A percentile compares a stretch with the other conserved stretches of the same genome.
phyloP scores from a whole-genome alignment of 495 filamentous ascomycete species.

The Entonaema liquescens region DNA sequence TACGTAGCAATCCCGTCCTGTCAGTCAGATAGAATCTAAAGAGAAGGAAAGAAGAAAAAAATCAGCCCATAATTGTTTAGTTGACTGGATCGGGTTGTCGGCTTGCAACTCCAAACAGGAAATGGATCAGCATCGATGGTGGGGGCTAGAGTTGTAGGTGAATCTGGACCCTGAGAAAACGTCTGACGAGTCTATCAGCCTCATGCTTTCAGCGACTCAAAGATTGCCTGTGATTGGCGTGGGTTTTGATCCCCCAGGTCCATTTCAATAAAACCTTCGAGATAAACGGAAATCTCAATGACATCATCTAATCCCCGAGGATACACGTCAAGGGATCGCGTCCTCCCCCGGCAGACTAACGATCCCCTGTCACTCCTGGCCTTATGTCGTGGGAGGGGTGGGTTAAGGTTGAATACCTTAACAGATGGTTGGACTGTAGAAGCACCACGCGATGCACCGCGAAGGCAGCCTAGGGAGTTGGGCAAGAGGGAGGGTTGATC shows the following conservation, averaged over 20 bases:
- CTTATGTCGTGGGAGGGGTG: slow-evolving; percentile 21
- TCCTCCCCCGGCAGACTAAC: slow-evolving; percentile 6
- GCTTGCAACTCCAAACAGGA: slow-evolving; percentile 18
- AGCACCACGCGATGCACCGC: slow-evolving; percentile 6
- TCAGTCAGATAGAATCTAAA: slow-evolving; percentile 20
- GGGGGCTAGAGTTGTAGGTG: slow-evolving; percentile 19
- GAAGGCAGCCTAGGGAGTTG: background rate
- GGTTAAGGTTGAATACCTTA: slow-evolving; percentile 1
- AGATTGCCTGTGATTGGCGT: background rate
- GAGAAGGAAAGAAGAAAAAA: slow-evolving; percentile 13
- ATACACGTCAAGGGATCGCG: slow-evolving; percentile 16
- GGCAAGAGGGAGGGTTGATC: background rate
- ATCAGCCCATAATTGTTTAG: slow-evolving; percentile 37
- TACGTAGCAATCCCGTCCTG: slow-evolving; percentile 15
- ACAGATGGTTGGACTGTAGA: background rate
- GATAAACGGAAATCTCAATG: slow-evolving; percentile 15
- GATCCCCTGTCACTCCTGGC: background rate
- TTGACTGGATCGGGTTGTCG: slow-evolving; percentile 19
- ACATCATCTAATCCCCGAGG: slow-evolving; percentile 27
- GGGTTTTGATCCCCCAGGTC: background rate
- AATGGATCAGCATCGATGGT: slow-evolving; percentile 31
- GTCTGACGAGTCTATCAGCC: slow-evolving; percentile 26
- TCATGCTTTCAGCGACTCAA: slow-evolving; percentile 20
- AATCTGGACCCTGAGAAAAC: slow-evolving; percentile 27
- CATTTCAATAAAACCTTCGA: background rate